Evolutionary conservation across 176 grass and related monocot species (phyloP), one percentile per base, ranked within the genome.

Genomic region (Pharus latifolius): DNA sequence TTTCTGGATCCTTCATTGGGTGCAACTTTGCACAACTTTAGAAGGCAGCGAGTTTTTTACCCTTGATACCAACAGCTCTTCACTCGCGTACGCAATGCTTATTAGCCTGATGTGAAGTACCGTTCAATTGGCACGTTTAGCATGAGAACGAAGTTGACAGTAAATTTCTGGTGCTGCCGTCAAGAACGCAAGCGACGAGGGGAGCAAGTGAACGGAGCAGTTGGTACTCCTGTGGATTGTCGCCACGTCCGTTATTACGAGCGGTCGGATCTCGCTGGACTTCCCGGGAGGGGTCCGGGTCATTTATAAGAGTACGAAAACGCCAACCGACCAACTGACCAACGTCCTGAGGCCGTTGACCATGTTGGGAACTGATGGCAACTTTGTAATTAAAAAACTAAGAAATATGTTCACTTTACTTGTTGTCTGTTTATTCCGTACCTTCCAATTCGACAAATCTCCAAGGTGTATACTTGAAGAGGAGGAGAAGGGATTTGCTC

Each of bases 241-340:
- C 27, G 69, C 69, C 69, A 68, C 61, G 82, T 85, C 61, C 62
- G 12, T 6, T 69, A 37, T 17, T 14, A 5, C 1, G 28, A 35
- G 9, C 69, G 75, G 75, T 84, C 69, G 53, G 75, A 79, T 79
- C 12, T 8, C 46, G 30, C 22, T 42, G 15, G 3, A 14, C 55
- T 5, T 37, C 19, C 37, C 67, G 10, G 17, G 10, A 55, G 29
- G 47, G 61, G 69, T 69, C 82, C 54, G 38, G 23, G 38, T 25
- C 60, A 85, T 79, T 85, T 74, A 68, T 67, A 30, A 14, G 19
- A 28, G 63, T 63, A 80, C 69, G 48, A 19, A n/a, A 42, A 80
- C 63, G 23, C 47, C n/a, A 80, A 69, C 76, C 83, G 70, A 85
- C 83, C 76, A 85, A 22, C 26, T 62, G 62, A 60, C 62, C 61